These are phyloP conservation scores for Boletellus deceptivus DNA, from an alignment of 1,284 basidiomycete species.

Conservation along the genomic window DNA sequence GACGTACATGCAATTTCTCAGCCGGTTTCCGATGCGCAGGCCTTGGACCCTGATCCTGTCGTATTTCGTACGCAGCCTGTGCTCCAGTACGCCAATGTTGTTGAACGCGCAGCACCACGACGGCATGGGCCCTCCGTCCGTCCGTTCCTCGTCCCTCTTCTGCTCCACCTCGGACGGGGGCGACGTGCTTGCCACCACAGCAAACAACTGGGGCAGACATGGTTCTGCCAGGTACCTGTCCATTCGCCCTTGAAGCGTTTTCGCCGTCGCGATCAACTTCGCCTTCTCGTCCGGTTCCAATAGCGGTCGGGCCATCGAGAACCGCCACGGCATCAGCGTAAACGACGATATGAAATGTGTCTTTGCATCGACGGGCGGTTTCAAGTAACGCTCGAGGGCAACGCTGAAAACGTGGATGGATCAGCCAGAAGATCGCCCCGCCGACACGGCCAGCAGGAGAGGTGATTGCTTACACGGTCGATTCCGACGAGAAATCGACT, in stretches of 20 bases:
- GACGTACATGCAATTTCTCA: slow-evolving; percentile 10
- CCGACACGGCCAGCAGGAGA: neutral
- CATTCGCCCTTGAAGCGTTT: slow-evolving; percentile 14
- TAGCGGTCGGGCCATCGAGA: slow-evolving; percentile 17
- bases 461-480: slow-evolving; percentile 13
- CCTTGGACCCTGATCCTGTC: slow-evolving; percentile 3
- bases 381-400: slow-evolving; percentile 21
- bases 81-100: slow-evolving; percentile 18
- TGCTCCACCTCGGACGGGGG: too few species aligned
- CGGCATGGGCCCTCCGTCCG: too few species aligned
- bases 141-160: neutral
- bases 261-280: slow-evolving; percentile 14
- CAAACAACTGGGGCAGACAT: slow-evolving; percentile 14
- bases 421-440: too few species aligned
- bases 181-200: neutral
- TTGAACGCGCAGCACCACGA: slow-evolving; percentile 15
- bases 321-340: slow-evolving; percentile 13
- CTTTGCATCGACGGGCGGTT: slow-evolving; percentile 17
- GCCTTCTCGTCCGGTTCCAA: slow-evolving; percentile 10
- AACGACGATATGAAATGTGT: slow-evolving; percentile 20
- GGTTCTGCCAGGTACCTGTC: slow-evolving; percentile 16
- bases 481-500: slow-evolving; percentile 17
- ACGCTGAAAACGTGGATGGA: slow-evolving; percentile 2
- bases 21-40: slow-evolving; percentile 7
- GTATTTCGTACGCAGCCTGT: slow-evolving; percentile 8